A percentile compares a stretch with the other conserved stretches of the same genome.
These are phyloP conservation scores for Nidula microcarpa DNA, from an alignment of 768 basidiomycete species.

Conservation along the genomic window DNA sequence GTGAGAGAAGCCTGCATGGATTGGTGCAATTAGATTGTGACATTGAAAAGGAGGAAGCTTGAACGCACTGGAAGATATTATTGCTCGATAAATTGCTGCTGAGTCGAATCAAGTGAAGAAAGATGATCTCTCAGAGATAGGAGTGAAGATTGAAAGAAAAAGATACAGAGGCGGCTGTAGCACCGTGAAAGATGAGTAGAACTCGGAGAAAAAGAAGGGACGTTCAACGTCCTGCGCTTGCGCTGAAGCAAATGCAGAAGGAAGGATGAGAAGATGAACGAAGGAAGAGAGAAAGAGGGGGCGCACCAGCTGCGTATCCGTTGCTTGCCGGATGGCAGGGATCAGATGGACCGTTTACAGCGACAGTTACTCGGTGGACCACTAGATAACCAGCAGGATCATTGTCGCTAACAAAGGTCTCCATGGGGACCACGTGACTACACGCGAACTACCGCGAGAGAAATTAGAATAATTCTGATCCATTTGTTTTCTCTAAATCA, in stretches of 20 bases:
- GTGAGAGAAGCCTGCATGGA: conserved; percentile 13
- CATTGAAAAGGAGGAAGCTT: conserved; percentile 1
- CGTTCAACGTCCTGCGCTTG: conserved; percentile 69
- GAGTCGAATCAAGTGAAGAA: conserved; percentile 3
- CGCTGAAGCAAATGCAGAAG: conserved; percentile 38
- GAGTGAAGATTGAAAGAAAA: conserved; percentile 16
- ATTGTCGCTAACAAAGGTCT: conserved; percentile 1
- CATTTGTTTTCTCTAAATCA: too few relatives aligned
- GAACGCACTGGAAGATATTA: conserved; percentile 3
- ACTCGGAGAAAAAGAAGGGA: conserved; percentile 41
- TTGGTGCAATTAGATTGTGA: conserved; percentile 7
- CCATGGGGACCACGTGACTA: conserved; percentile 5
- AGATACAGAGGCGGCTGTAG: conserved; percentile 33
- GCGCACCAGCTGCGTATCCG: background rate
- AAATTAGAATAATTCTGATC: too few relatives aligned
- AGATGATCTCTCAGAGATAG: conserved; percentile 50
- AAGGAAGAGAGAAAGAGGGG: conserved; percentile 14
- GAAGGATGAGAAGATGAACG: conserved; percentile 21
- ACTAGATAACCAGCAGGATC: background rate
- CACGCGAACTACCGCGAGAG: background rate
- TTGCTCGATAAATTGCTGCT: background rate
- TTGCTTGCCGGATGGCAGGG: background rate
- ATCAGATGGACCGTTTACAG: conserved; percentile 4
- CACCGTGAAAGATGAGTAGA: conserved; percentile 27
- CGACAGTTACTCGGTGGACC: background rate